phyloP scores from a whole-genome alignment of 1,284 basidiomycete species.

The Trametes hirsuta region DNA sequence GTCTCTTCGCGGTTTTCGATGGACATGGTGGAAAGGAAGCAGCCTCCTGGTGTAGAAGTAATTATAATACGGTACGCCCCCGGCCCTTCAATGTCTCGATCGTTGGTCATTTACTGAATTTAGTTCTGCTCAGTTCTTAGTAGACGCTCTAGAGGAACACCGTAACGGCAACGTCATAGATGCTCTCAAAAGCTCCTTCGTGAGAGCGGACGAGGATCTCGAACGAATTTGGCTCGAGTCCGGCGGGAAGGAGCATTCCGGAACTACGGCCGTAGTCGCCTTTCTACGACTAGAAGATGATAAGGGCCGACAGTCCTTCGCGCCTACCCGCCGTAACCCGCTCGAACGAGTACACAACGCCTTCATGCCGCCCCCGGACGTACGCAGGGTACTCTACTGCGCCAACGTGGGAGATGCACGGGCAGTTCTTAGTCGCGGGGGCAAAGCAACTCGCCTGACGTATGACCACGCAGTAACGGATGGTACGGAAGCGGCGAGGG shows the following conservation, averaged over 20 bases:
- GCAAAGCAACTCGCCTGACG: slow-evolving; percentile 90
- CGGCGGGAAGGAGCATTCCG: slow-evolving; percentile 90
- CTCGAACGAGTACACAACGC: slow-evolving; percentile 24
- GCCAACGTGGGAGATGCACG: slow-evolving; percentile 97
- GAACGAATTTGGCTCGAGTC: slow-evolving; percentile 82
- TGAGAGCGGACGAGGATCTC: slow-evolving; percentile 83
- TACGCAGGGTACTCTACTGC: slow-evolving; percentile 88
- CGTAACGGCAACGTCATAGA: slow-evolving; percentile 68
- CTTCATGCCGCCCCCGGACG: slow-evolving; percentile 51
- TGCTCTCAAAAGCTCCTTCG: slow-evolving; percentile 91
- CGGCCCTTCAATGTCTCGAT: not conserved
- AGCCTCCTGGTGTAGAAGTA: slow-evolving; percentile 99
- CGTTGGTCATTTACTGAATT: not conserved
- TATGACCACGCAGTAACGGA: slow-evolving; percentile 99
- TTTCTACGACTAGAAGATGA: slow-evolving; percentile 91
- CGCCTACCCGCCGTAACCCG: slow-evolving; percentile 38
- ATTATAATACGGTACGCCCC: slow-evolving; percentile 49
- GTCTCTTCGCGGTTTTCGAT: slow-evolving; percentile 98
- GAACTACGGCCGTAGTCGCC: slow-evolving; percentile 95
- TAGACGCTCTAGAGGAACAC: not conserved
- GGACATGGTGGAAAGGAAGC: slow-evolving; percentile 99
- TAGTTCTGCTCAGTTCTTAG: not conserved
- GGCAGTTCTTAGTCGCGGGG: slow-evolving; percentile 88
- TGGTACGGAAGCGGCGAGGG: slow-evolving; percentile 96
- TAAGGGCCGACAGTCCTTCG: slow-evolving; percentile 67